Percentiles rank a stretch among this genome's conserved stretches.
phyloP scores from a whole-genome alignment of 257 asterid species.

The Solanum dulcamara region DNA sequence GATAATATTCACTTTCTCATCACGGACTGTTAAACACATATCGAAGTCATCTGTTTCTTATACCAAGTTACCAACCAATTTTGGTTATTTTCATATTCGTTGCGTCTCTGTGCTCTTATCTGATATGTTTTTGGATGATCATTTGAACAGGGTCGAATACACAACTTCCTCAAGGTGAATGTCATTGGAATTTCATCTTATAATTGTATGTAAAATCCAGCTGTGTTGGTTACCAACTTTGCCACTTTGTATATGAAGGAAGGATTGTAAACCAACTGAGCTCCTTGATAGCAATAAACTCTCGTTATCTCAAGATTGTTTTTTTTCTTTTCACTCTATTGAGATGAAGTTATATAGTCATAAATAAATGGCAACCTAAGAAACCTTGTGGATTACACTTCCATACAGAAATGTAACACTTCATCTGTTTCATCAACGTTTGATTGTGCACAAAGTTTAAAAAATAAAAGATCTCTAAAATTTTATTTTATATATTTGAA shows the following conservation, averaged over 20 bases:
- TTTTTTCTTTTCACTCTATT: background rate
- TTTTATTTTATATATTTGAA: background rate
- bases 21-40: background rate
- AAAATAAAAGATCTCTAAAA: background rate
- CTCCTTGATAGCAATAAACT: background rate
- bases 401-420: background rate
- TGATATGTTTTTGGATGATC: background rate
- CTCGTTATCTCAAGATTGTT: background rate
- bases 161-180: background rate
- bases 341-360: background rate
- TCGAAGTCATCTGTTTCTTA: no score
- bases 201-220: background rate
- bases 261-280: background rate
- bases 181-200: background rate
- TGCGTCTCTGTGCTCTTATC: background rate
- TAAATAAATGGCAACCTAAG: background rate
- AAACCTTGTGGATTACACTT: background rate
- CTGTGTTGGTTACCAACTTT: background rate
- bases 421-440: background rate
- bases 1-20: background rate
- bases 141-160: background rate
- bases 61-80: no score
- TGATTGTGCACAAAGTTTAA: background rate
- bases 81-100: background rate
- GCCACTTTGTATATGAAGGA: background rate